Evolutionary conservation across 352 stramenopile species (phyloP), one percentile per base, ranked within the genome.

Genomic region (Aphanomyces cochlioides): DNA sequence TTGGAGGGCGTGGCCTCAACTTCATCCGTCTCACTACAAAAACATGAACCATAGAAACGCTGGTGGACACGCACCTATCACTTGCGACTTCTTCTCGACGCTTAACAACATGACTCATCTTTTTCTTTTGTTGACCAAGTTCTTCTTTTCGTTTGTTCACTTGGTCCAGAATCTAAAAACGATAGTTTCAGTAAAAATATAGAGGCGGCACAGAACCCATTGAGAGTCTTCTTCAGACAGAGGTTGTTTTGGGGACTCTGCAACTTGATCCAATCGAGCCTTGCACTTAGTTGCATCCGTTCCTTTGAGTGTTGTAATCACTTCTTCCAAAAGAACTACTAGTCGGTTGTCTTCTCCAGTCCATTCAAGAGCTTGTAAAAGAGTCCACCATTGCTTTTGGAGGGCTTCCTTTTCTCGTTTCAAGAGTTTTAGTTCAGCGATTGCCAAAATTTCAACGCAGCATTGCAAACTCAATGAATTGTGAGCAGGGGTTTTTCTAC

Each of bases 401-500:
- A 67, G 66, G 10, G 37, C 15, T 19, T 67, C 54, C 34, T 67
- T 72, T 36, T 66, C 36, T 7, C 8, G 10, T n/a, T 48, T 66
- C 7, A 7, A 21, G 10, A 72, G 21, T 17, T 64, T 64, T 4
- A 66, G 40, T 13, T 67, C 34, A n/a, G 13, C 34, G 47, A 66
- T 47, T 3, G 56, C 66, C 7, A 72, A 40, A 12, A 66, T 66
- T 58, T 72, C 66, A n/a, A 70, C 54, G 28, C 64, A 70, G 47
- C 38, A 47, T 56, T 38, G 53, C 15, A 53, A 12, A 17, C 36
- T 53, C 8, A 70, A 21, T 13, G 19, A 10, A 36, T 70, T 58
- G 64, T 70, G 64, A 28, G 48, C 53, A 34, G 13, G 19, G 13
- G 15, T 12, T 47, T 41, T 67, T 56, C 21, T 58, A 67, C 38